Evolutionary conservation across 225 moss, liverwort and hornwort species (phyloP).

Genomic region (Physcomitrium patens): DNA sequence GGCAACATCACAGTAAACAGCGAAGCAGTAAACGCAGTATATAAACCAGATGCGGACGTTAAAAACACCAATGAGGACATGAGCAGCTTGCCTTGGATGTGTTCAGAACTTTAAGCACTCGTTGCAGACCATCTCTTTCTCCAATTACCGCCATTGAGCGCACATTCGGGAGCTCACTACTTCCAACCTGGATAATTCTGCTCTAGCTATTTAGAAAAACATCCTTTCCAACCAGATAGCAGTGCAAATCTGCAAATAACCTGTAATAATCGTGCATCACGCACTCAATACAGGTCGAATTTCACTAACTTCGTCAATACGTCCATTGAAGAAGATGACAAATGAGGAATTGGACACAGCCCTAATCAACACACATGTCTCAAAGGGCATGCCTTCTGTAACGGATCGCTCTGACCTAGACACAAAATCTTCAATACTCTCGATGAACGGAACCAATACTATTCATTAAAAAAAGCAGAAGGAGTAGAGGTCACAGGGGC

Average conservation of each 20-base stretch:
- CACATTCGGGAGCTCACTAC: constrained; percentile 20
- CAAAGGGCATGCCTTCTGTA: neutral
- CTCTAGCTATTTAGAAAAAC: neutral
- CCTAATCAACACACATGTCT: neutral
- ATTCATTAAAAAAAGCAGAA: neutral
- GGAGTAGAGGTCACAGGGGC: neutral
- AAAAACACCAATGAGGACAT: neutral
- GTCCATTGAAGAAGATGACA: neutral
- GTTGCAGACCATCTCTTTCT: constrained; percentile 33
- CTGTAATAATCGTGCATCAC: neutral
- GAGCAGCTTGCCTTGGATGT: constrained; percentile 42
- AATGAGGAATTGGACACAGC: neutral
- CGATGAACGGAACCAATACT: neutral
- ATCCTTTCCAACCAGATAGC: neutral
- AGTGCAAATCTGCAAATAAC: neutral
- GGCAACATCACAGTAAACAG: neutral
- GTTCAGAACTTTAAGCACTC: constrained; percentile 41
- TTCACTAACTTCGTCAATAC: neutral
- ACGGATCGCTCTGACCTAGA: constrained; percentile 2
- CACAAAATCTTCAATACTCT: neutral
- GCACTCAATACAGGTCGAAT: too few relatives aligned
- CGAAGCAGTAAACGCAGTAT: neutral
- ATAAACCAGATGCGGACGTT: neutral
- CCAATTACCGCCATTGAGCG: constrained; percentile 33
- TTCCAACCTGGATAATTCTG: constrained; percentile 24